Percentiles rank a stretch among this genome's conserved stretches.
phyloP scores from a whole-genome alignment of 2,329 filamentous ascomycete genomes.

The Sodiomyces alkalinus region DNA sequence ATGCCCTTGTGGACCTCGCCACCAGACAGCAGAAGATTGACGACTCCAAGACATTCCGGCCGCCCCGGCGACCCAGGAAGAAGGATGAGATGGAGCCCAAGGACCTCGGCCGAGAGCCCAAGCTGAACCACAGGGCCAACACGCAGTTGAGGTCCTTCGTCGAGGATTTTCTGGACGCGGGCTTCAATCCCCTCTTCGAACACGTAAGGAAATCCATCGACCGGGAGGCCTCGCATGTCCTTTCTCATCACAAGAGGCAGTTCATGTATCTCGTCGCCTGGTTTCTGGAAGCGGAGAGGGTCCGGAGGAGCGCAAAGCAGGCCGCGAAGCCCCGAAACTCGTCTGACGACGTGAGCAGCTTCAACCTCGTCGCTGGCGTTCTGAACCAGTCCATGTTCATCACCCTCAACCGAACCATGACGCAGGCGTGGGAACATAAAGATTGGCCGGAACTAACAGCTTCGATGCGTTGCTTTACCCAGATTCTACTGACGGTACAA shows the following conservation, averaged over 20 bases:
- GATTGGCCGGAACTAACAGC: slow-evolving; percentile 77
- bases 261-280: slow-evolving; percentile 88
- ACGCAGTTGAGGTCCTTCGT: slow-evolving; percentile 68
- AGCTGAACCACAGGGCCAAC: slow-evolving; percentile 59
- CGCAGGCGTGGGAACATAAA: slow-evolving; percentile 65
- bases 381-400: slow-evolving; percentile 94
- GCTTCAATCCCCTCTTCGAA: slow-evolving; percentile 82
- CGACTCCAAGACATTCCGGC: slow-evolving; percentile 76
- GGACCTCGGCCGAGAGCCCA: slow-evolving; percentile 61
- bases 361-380: slow-evolving; percentile 75
- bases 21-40: slow-evolving; percentile 79
- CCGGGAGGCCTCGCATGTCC: slow-evolving; percentile 68
- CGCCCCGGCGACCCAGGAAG: slow-evolving; percentile 49
- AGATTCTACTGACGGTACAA: slow-evolving; percentile 82
- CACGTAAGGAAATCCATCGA: slow-evolving; percentile 83
- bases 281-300: slow-evolving; percentile 79
- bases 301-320: slow-evolving; percentile 47
- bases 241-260: slow-evolving; percentile 63
- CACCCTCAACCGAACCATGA: slow-evolving; percentile 69
- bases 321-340: slow-evolving; percentile 27
- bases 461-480: slow-evolving; percentile 86
- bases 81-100: slow-evolving; percentile 44
- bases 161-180: slow-evolving; percentile 84
- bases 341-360: slow-evolving; percentile 51
- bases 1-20: slow-evolving; percentile 59